Conservation (phyloP, 2,329 filamentous ascomycete genomes). For the Didymella pinodella region DNA sequence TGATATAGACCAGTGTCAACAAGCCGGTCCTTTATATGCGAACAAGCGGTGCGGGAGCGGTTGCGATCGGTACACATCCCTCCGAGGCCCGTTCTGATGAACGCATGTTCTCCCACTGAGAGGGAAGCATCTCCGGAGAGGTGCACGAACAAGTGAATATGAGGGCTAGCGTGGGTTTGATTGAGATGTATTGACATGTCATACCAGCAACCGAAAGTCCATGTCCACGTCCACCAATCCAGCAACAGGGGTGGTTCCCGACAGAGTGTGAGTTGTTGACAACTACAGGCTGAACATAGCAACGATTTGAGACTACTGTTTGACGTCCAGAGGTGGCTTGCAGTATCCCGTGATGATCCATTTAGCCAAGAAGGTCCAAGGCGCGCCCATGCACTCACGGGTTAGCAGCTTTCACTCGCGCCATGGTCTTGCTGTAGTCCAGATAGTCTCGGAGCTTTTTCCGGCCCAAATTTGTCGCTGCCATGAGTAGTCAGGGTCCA, state of each 20-base stretch:
- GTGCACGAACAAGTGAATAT: not conserved
- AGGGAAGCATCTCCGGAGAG: not conserved
- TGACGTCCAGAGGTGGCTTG: conserved; percentile 10
- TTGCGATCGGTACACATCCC: not conserved
- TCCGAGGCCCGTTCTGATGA: not conserved
- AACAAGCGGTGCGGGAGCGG: not conserved
- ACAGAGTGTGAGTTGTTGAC: not conserved
- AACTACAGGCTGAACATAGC: not conserved
- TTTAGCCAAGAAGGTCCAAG: not conserved
- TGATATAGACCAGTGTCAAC: conserved; percentile 2
- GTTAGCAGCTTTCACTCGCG: not conserved
- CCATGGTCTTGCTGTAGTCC: not conserved
- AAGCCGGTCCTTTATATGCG: conserved; percentile 10
- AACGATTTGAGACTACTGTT: conserved; percentile 7
- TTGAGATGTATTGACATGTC: not conserved
- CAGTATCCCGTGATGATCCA: not conserved
- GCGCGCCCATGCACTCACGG: not conserved
- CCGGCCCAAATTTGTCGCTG: not conserved
- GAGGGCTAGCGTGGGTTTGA: not conserved
- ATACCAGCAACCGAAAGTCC: not conserved
- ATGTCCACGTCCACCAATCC: not conserved
- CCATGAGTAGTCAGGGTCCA: not conserved
- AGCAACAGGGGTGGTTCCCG: not conserved
- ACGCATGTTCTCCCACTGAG: not conserved
- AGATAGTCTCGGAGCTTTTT: not conserved